Evolutionary conservation across 129 eudicot genomes (phyloP), one percentile per base, ranked within the genome.

Genomic region (Apium graveolens): DNA sequence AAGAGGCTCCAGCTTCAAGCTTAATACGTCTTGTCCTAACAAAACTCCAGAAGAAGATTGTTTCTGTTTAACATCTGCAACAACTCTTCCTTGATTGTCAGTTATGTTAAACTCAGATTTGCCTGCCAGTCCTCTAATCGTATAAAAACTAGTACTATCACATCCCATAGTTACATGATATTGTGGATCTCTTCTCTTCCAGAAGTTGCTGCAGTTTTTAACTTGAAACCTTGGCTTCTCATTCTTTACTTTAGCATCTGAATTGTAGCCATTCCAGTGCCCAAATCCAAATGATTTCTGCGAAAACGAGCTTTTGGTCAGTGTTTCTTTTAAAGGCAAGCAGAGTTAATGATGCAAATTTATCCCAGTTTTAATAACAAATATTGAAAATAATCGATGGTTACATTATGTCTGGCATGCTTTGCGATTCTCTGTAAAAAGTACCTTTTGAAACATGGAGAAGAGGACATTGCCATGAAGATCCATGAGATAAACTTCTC

Each of bases 1-100:
- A 43, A 79, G 42, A 6, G 91, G 83, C 39, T 87, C 93, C 27
- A 91, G 88, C 31, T 68, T 78, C 78, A 91, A 80, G 5, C 74
- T 89, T 18, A 89, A 74, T 18, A 91, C 97, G 65, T 91, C 97
- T 21, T 87, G 83, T 78, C 97, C 97, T 66, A 88, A 81, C 63
- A 82, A 31, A 17, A 91, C 76, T 46, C 93, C 97, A 13, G 76
- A 74, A 70, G 80, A 18, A 32, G 88, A 81, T 65, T 85, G 85
- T 87, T 91, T 91, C 77, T 80, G 86, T 29, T 85, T 84, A 27
- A 85, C 86, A 85, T 87, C 86, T 20, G 86, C 90, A 7, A 85
- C 80, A 72, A 83, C 70, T 24, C 53, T 81, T 46, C 85, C 85
- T 10, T 78, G 75, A 11, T 17, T 14, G 68, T 85, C 84, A 2